Evolutionary conservation across 345 rosid genomes (phyloP), one percentile per base, ranked within the genome.

Genomic region (Acer saccharum): DNA sequence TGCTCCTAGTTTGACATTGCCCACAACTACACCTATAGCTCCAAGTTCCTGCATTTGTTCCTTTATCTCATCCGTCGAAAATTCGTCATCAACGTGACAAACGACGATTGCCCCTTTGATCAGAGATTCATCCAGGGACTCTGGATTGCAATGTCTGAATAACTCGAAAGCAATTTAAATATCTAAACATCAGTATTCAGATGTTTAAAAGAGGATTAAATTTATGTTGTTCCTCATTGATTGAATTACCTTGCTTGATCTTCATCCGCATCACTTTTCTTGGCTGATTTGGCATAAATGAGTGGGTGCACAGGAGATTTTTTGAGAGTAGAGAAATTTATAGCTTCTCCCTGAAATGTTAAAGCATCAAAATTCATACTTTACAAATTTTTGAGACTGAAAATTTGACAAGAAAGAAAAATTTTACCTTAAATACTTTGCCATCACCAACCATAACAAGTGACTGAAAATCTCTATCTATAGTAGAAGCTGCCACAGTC

Each of bases 401-500:
- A 54, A 16, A 54, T 54, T 14, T 11, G 7, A 9, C 21, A 60
- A n/a, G 27, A n/a, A 60, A 60, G 10, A 7, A 54, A 6, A 25
- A 17, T 0, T 55, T 18, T 10, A 69, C 98, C 90, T 90, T 87
- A 71, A 91, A 81, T 18, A 88, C 88, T 82, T 82, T 84, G 65
- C 83, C 86, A 14, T 83, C 90, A 12, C 93, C 98, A 17, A 94
- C 78, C n/a, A 90, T 81, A 74, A 91, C 77, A 77, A 88, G 83
- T 4, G 98, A 90, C 87, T 89, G 91, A 1, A 94, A 94, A 77
- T 84, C 88, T 77, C 98, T 81, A 79, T 95, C 98, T 32, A 93
- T 93, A 5, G 97, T 91, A 58, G 89, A 88, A 32, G 98, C 98
- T 41, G 88, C 97, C 39, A 93, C 98, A 0, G 98, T 89, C 82